Conservation (phyloP, 768 basidiomycete species). For the Boletus patriciae region DNA sequence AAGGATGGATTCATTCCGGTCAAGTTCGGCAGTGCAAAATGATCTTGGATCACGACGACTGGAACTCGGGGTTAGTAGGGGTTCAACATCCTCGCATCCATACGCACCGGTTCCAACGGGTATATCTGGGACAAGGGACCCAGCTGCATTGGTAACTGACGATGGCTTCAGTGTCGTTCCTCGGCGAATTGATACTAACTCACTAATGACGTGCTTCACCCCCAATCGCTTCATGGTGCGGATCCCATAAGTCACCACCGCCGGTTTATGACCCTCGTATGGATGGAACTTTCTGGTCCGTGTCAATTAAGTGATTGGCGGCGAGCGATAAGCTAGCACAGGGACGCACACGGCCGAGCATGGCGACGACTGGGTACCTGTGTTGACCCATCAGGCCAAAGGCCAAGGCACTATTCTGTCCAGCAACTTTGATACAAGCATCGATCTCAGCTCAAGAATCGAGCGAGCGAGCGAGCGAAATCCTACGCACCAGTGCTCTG, state of each 20-base stretch:
- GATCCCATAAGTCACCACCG: slow-evolving; percentile 74
- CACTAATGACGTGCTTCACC: slow-evolving; percentile 72
- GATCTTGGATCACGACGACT: slow-evolving; percentile 87
- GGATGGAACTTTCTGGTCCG: slow-evolving; percentile 62
- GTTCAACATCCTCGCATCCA: neutral
- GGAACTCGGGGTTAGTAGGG: slow-evolving; percentile 7
- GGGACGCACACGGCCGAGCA: slow-evolving; percentile 75
- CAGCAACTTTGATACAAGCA: slow-evolving; percentile 52
- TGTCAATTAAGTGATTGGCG: slow-evolving; percentile 1
- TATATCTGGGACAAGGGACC: slow-evolving; percentile 70
- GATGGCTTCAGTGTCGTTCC: slow-evolving; percentile 1
- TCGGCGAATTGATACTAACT: slow-evolving; percentile 25
- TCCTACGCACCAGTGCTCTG: slow-evolving; percentile 65
- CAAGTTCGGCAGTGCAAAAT: slow-evolving; percentile 76
- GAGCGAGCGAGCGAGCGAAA: neutral
- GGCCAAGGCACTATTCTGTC: slow-evolving; percentile 77
- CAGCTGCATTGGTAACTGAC: slow-evolving; percentile 86
- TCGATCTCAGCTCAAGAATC: neutral
- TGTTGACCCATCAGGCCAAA: slow-evolving; percentile 72
- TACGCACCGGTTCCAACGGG: slow-evolving; percentile 80
- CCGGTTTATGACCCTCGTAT: slow-evolving; percentile 78
- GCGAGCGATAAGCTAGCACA: neutral
- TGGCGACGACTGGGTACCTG: slow-evolving; percentile 81
- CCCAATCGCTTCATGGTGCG: slow-evolving; percentile 78
- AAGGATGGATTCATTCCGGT: slow-evolving; percentile 79